phyloP scores from a whole-genome alignment of 2,329 filamentous ascomycete species.

The Dactylellina sp. region DNA sequence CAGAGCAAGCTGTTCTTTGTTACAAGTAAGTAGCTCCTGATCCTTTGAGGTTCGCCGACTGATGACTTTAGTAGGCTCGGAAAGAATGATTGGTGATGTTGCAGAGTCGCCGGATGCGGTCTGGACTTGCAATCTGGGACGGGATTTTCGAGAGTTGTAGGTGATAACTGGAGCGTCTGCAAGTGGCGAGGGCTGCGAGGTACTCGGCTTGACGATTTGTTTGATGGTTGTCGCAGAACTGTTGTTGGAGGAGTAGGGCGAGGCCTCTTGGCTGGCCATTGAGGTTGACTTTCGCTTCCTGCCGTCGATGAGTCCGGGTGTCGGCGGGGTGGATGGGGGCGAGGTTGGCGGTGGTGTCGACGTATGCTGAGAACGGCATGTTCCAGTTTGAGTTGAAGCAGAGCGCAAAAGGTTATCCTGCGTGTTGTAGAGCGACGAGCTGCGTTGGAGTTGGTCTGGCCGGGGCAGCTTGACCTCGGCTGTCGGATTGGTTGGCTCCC shows the following conservation, averaged over 20 bases:
- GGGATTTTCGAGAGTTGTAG: slow-evolving; percentile 25
- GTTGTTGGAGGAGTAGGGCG: slow-evolving; percentile 32
- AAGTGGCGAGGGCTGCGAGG: slow-evolving; percentile 7
- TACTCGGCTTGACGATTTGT: slow-evolving; percentile 34
- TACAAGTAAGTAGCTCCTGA: background rate
- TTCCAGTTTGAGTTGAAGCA: slow-evolving; percentile 12
- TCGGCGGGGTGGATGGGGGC: no score
- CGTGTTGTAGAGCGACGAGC: background rate
- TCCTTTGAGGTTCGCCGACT: slow-evolving; percentile 19
- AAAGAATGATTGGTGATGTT: no score
- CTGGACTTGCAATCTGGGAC: slow-evolving; percentile 48
- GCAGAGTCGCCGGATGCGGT: slow-evolving; percentile 10
- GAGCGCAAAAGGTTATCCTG: background rate
- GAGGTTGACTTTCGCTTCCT: slow-evolving; percentile 12
- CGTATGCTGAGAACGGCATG: slow-evolving; percentile 19
- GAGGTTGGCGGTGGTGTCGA: background rate
- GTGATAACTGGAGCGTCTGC: slow-evolving; percentile 16
- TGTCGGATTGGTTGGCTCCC: background rate
- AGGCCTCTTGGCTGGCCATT: slow-evolving; percentile 17
- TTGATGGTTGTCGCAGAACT: slow-evolving; percentile 39
- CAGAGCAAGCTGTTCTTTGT: slow-evolving; percentile 19
- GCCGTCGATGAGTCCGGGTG: background rate
- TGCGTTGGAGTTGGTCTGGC: slow-evolving; percentile 23
- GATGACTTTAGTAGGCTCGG: background rate
- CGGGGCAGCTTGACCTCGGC: slow-evolving; percentile 16